Conservation (phyloP, 2,329 filamentous ascomycete genomes). For the Fusarium succisae region DNA sequence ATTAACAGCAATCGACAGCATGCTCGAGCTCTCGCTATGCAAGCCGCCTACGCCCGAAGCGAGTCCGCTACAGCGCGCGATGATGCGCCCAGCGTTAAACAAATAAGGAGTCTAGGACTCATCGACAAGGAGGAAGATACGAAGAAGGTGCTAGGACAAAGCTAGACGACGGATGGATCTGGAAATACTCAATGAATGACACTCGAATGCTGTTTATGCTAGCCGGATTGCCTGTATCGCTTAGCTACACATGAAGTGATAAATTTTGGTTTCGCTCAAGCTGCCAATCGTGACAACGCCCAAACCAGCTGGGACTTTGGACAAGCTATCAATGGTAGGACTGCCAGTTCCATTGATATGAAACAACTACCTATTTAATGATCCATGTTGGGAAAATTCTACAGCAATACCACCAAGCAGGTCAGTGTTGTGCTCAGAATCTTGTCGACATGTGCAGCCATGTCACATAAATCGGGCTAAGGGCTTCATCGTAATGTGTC, state of each 20-base stretch:
- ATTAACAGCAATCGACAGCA: slow-evolving; percentile 63
- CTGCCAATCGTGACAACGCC: not conserved
- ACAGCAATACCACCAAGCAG: not conserved
- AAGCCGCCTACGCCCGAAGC: slow-evolving; percentile 85
- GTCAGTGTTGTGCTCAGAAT: not conserved
- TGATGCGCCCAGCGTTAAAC: slow-evolving; percentile 81
- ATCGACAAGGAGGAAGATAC: slow-evolving; percentile 85
- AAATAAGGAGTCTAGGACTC: slow-evolving; percentile 88
- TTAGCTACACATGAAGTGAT: slow-evolving; percentile 37
- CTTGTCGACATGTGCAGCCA: not conserved
- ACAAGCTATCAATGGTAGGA: not conserved
- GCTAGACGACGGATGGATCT: slow-evolving; percentile 25
- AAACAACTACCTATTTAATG: not conserved
- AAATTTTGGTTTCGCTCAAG: slow-evolving; percentile 29
- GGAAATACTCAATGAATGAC: slow-evolving; percentile 9
- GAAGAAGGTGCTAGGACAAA: slow-evolving; percentile 63
- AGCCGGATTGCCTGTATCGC: not conserved
- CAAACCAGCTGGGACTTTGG: not conserved
- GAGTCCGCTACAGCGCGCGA: slow-evolving; percentile 80
- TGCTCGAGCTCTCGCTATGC: slow-evolving; percentile 79
- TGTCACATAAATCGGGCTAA: not conserved
- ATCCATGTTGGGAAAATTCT: not conserved
- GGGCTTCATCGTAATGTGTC: not conserved
- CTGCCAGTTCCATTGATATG: not conserved
- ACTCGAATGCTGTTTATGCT: slow-evolving; percentile 9